phyloP scores from a whole-genome alignment of 768 basidiomycete genomes.

The Agaricus subrufescens region DNA sequence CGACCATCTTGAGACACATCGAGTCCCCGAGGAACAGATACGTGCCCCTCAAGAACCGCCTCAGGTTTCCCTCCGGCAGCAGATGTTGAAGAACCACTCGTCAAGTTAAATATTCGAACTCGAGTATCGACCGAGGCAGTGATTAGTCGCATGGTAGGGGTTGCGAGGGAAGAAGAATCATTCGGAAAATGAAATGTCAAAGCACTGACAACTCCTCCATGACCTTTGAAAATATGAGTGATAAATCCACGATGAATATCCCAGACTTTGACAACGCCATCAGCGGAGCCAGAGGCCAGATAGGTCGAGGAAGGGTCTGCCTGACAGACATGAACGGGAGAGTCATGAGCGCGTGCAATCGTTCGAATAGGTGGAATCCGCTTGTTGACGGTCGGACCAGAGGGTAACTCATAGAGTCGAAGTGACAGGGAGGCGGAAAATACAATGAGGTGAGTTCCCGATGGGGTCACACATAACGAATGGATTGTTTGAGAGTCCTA shows the following conservation, averaged over 20 bases:
- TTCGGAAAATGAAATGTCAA: slow-evolving; percentile 78
- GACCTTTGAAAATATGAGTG: slow-evolving; percentile 94
- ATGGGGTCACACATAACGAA: slow-evolving; percentile 77
- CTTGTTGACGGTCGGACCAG: slow-evolving; percentile 34
- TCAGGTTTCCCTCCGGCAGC: slow-evolving; percentile 58
- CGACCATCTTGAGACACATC: slow-evolving; percentile 82
- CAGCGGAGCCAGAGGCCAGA: slow-evolving; percentile 93
- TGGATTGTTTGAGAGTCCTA: slow-evolving; percentile 86
- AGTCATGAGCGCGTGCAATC: slow-evolving; percentile 83
- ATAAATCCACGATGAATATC: slow-evolving; percentile 82
- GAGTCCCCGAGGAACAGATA: slow-evolving; percentile 88
- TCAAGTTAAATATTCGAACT: slow-evolving; percentile 89
- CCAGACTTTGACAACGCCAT: slow-evolving; percentile 97
- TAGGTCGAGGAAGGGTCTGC: slow-evolving; percentile 84
- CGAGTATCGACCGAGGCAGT: slow-evolving; percentile 91
- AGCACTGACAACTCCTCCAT: slow-evolving; percentile 96
- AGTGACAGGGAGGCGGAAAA: slow-evolving; percentile 81
- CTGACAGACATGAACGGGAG: slow-evolving; percentile 88
- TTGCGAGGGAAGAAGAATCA: slow-evolving; percentile 46
- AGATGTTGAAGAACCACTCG: slow-evolving; percentile 53
- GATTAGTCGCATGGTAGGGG: slow-evolving; percentile 69
- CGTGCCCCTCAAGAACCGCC: slow-evolving; percentile 90
- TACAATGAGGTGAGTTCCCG: slow-evolving; percentile 66
- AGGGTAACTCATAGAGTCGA: slow-evolving; percentile 78
- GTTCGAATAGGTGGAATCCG: slow-evolving; percentile 67